A percentile compares a stretch with the other conserved stretches of the same genome.
Conservation (phyloP, 495 filamentous ascomycete species). For the Lophiotrema nucula region DNA sequence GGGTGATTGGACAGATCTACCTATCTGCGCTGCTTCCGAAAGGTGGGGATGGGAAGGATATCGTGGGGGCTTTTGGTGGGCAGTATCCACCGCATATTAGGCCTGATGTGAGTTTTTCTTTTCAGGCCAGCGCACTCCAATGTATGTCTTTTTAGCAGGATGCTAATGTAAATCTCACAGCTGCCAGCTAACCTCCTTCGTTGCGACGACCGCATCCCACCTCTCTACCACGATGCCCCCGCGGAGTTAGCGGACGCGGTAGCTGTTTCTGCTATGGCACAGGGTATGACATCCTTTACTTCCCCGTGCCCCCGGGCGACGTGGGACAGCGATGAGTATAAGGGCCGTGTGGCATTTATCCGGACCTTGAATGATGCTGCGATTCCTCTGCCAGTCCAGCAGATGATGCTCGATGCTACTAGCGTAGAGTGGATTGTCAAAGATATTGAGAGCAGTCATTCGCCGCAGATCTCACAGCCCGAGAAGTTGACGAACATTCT, state of each 20-base stretch:
- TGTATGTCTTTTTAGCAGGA: neutral
- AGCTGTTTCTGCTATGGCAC: constrained; percentile 13
- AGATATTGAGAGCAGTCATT: constrained; percentile 22
- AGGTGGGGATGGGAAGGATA: constrained; percentile 17
- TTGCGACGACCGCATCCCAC: constrained; percentile 19
- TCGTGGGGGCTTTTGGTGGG: constrained; percentile 9
- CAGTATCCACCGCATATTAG: constrained; percentile 14
- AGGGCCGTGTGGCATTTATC: constrained; percentile 19
- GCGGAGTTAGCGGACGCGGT: constrained; percentile 2
- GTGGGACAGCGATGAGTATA: constrained; percentile 17
- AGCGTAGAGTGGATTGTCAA: constrained; percentile 22
- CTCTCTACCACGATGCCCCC: constrained; percentile 14
- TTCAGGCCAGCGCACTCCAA: too few relatives aligned
- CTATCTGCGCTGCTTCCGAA: constrained; percentile 1
- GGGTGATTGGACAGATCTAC: constrained; percentile 20
- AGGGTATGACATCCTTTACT: constrained; percentile 17
- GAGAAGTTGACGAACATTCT: constrained; percentile 18
- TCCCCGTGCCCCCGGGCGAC: constrained; percentile 16
- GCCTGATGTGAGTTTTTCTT: constrained; percentile 10
- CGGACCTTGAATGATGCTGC: constrained; percentile 13
- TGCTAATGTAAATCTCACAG: neutral
- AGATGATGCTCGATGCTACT: constrained; percentile 21
- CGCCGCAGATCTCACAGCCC: constrained; percentile 13
- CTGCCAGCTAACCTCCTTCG: constrained; percentile 16
- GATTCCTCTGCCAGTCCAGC: constrained; percentile 19